Percentiles rank a stretch among this genome's conserved stretches.
phyloP scores from a whole-genome alignment of 306 rosid species.

The Cajanus cajan region DNA sequence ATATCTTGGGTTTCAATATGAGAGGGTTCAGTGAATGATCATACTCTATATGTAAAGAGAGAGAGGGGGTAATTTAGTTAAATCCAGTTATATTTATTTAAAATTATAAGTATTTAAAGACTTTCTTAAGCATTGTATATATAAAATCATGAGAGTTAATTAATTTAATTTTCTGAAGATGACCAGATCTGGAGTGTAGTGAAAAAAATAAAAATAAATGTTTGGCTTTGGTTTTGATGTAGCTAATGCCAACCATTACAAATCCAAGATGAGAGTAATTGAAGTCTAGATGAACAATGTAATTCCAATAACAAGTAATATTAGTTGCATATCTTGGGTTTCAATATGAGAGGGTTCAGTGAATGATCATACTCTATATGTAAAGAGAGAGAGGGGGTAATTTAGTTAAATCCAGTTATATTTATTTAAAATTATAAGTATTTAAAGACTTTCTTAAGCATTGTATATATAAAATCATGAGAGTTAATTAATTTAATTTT shows the following conservation, averaged over 20 bases:
- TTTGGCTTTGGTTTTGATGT: neutral
- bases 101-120: neutral
- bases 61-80: neutral
- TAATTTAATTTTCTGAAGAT: too few species aligned
- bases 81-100: neutral
- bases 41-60: neutral
- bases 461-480: neutral
- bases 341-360: neutral
- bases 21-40: neutral
- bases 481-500: neutral
- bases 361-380: neutral
- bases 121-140: neutral
- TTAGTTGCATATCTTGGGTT: neutral
- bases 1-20: neutral
- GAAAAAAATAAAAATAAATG: neutral
- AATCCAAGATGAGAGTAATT: neutral
- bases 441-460: neutral
- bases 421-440: neutral
- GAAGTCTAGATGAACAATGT: neutral
- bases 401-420: neutral
- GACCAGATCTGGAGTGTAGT: neutral
- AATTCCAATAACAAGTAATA: constrained; percentile 10
- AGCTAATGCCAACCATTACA: neutral
- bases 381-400: neutral
- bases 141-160: too few species aligned